These are phyloP conservation scores for Penicillium chermesinum DNA, from an alignment of 495 filamentous ascomycete species.

Conservation along the genomic window DNA sequence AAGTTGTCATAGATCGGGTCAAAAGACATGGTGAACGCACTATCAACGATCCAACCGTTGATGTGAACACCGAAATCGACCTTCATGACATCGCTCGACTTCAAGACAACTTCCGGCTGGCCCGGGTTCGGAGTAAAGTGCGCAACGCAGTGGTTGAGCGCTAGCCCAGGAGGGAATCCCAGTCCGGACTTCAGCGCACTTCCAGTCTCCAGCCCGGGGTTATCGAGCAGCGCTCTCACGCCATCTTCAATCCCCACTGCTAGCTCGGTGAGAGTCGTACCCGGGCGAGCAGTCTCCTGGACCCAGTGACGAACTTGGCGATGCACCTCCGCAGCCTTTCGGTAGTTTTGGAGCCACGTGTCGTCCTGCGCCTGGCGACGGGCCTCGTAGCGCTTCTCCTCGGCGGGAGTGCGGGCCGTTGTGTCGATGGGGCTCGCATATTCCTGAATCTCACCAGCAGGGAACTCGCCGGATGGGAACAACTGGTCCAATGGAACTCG, in stretches of 20 bases:
- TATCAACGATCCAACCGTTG: slow-evolving; percentile 87
- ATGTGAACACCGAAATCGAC: slow-evolving; percentile 91
- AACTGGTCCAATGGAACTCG: slow-evolving; percentile 47
- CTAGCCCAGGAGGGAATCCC: slow-evolving; percentile 84
- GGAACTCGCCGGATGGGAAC: slow-evolving; percentile 48
- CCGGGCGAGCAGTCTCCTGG: slow-evolving; percentile 75
- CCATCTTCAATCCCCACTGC: slow-evolving; percentile 82
- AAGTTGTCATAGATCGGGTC: slow-evolving; percentile 82
- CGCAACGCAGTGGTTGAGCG: slow-evolving; percentile 81
- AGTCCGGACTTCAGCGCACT: slow-evolving; percentile 75
- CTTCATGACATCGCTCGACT: slow-evolving; percentile 85
- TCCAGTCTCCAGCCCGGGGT: slow-evolving; percentile 73
- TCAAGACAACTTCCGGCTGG: slow-evolving; percentile 67
- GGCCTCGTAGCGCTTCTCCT: slow-evolving; percentile 51
- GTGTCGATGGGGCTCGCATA: slow-evolving; percentile 47
- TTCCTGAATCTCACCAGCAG: slow-evolving; percentile 46
- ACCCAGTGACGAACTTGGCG: slow-evolving; percentile 83
- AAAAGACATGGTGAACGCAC: slow-evolving; percentile 85
- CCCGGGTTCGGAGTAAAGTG: slow-evolving; percentile 93
- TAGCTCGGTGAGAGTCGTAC: slow-evolving; percentile 73
- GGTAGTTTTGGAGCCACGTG: slow-evolving; percentile 54
- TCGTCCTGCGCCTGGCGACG: slow-evolving; percentile 46
- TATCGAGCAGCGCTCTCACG: slow-evolving; percentile 71
- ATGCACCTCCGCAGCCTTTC: slow-evolving; percentile 61
- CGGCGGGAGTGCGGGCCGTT: slow-evolving; percentile 51